Conservation (phyloP, 768 basidiomycete genomes). For the Leucocoprinus sp. region DNA sequence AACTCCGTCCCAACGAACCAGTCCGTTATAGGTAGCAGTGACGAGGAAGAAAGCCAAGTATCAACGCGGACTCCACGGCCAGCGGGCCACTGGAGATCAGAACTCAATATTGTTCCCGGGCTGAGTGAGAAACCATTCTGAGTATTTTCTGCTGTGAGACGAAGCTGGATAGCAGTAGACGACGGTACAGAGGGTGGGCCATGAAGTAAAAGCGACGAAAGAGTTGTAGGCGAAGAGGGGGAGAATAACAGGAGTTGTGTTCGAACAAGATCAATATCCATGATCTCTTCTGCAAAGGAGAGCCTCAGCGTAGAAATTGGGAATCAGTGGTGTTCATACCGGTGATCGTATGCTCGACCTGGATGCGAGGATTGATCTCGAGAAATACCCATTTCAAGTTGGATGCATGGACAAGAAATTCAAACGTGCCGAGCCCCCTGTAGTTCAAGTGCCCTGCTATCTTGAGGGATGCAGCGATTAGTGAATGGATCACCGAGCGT, state of each 20-base stretch:
- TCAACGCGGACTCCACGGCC: slow-evolving; percentile 85
- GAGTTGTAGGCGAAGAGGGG: slow-evolving; percentile 38
- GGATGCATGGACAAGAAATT: slow-evolving; percentile 74
- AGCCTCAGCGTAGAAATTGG: not conserved
- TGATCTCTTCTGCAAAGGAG: slow-evolving; percentile 64
- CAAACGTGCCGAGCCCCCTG: slow-evolving; percentile 81
- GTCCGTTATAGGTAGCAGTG: slow-evolving; percentile 28
- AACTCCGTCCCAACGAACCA: slow-evolving; percentile 60
- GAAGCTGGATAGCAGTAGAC: slow-evolving; percentile 79
- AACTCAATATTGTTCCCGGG: slow-evolving; percentile 74
- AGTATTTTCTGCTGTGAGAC: slow-evolving; percentile 86
- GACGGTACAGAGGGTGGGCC: slow-evolving; percentile 62
- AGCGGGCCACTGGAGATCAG: slow-evolving; percentile 60
- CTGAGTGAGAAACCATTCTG: slow-evolving; percentile 71
- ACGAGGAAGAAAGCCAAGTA: slow-evolving; percentile 72
- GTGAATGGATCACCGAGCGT: slow-evolving; percentile 57
- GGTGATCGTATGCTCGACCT: slow-evolving; percentile 91
- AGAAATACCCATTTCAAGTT: slow-evolving; percentile 80
- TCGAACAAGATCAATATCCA: slow-evolving; percentile 82
- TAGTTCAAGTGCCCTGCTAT: slow-evolving; percentile 71
- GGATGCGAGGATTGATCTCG: slow-evolving; percentile 87
- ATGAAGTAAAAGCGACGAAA: slow-evolving; percentile 63
- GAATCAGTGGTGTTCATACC: slow-evolving; percentile 30
- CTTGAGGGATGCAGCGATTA: slow-evolving; percentile 70
- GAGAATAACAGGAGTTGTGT: slow-evolving; percentile 80